Percentiles rank a stretch among this genome's conserved stretches.
Evolutionary conservation across 345 rosid species (phyloP).

Genomic region (Geranium rotundifolium): DNA sequence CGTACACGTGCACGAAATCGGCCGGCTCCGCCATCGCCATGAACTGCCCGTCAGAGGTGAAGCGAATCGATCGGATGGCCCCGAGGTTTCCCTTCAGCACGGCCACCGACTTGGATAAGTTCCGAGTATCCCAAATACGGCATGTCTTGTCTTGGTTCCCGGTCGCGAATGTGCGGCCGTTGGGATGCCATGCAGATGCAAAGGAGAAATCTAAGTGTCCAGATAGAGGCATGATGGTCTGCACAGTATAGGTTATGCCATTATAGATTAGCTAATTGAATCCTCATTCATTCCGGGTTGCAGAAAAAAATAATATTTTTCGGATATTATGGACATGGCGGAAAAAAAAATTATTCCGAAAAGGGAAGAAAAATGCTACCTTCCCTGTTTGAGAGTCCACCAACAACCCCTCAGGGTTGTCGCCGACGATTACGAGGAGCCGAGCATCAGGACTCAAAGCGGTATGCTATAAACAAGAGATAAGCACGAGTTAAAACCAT

Average conservation of each 20-base stretch:
- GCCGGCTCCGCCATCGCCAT: slow-evolving; percentile 62
- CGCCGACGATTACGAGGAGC: slow-evolving; percentile 57
- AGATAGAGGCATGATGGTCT: slow-evolving; percentile 27
- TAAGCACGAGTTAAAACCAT: neutral
- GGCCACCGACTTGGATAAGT: slow-evolving; percentile 39
- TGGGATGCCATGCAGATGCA: slow-evolving; percentile 62
- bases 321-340: no score
- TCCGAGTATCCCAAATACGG: slow-evolving; percentile 45
- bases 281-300: neutral
- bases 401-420: slow-evolving; percentile 53
- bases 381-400: slow-evolving; percentile 57
- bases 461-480: slow-evolving; percentile 39
- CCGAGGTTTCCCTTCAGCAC: slow-evolving; percentile 52
- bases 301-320: neutral
- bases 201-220: slow-evolving; percentile 55
- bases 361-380: slow-evolving; percentile 18
- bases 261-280: slow-evolving; percentile 7
- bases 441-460: slow-evolving; percentile 67
- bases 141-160: slow-evolving; percentile 65
- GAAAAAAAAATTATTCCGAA: neutral
- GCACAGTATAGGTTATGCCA: slow-evolving; percentile 9
- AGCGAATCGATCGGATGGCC: slow-evolving; percentile 49
- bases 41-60: slow-evolving; percentile 42
- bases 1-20: slow-evolving; percentile 50
- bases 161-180: slow-evolving; percentile 43